Conservation (phyloP, 2,329 filamentous ascomycete species). For the Fusarium gaditjirri region DNA sequence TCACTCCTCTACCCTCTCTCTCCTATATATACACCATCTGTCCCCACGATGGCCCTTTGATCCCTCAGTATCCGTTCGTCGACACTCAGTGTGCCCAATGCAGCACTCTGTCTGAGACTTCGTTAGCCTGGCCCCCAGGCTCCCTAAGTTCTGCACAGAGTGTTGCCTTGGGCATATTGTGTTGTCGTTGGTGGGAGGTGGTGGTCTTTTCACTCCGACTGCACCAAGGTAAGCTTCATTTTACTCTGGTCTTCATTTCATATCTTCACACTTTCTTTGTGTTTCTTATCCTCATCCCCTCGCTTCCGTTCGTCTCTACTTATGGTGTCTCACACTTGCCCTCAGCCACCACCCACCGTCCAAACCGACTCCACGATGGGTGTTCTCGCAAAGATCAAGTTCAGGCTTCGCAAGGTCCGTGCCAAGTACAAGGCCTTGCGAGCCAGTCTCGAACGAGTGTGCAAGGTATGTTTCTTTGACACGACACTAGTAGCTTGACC, state of each 20-base stretch:
- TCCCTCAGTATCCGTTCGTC: background rate
- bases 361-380: background rate
- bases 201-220: background rate
- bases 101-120: background rate
- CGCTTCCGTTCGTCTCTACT: background rate
- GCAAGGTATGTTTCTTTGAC: background rate
- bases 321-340: background rate
- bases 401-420: background rate
- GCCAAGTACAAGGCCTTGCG: no score
- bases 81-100: background rate
- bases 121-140: background rate
- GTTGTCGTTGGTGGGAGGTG: background rate
- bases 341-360: background rate
- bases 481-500: background rate
- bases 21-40: background rate
- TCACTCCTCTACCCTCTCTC: background rate
- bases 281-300: background rate
- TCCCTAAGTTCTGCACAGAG: background rate
- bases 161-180: background rate
- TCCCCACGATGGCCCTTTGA: background rate
- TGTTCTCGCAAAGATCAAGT: accelerated
- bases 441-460: background rate
- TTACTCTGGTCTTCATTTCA: background rate
- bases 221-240: background rate
- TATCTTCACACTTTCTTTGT: background rate